A percentile compares a stretch with the other conserved stretches of the same genome.
Evolutionary conservation across 106 monocot species (phyloP).

Genomic region (Acorus calamus): DNA sequence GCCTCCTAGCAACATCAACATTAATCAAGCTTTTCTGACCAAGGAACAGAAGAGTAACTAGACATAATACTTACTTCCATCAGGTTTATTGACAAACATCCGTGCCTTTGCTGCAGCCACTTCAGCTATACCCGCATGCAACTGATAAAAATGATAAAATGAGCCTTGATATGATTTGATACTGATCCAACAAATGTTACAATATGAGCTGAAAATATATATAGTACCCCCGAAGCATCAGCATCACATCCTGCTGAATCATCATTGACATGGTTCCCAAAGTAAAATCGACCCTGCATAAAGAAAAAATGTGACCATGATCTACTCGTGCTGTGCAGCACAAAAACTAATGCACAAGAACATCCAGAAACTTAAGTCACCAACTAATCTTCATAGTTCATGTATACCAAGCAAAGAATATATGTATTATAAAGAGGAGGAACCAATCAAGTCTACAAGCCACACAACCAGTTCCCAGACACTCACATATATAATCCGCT

Average conservation of each 20-base stretch:
- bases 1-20: too few relatives aligned
- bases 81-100: slow-evolving; percentile 89
- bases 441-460: background rate
- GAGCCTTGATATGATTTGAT: too few relatives aligned
- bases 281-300: slow-evolving; percentile 78
- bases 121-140: slow-evolving; percentile 85
- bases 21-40: too few relatives aligned
- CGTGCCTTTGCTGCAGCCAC: slow-evolving; percentile 88
- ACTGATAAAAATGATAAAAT: slow-evolving; percentile 25
- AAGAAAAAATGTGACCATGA: background rate
- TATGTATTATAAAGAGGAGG: too few relatives aligned
- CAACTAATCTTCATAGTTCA: background rate
- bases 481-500: slow-evolving; percentile 62
- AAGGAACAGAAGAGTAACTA: slow-evolving; percentile 1
- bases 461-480: background rate
- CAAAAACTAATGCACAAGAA: background rate
- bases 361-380: background rate
- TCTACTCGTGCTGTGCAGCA: background rate
- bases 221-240: slow-evolving; percentile 54
- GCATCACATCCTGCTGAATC: slow-evolving; percentile 63
- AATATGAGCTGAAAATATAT: too few relatives aligned
- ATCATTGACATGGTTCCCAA: slow-evolving; percentile 56
- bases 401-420: too few relatives aligned
- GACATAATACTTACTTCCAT: slow-evolving; percentile 48
- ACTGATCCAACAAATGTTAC: too few relatives aligned